phyloP scores from a whole-genome alignment of 2,329 filamentous ascomycete species.

The Chaetomiaceae sp. region DNA sequence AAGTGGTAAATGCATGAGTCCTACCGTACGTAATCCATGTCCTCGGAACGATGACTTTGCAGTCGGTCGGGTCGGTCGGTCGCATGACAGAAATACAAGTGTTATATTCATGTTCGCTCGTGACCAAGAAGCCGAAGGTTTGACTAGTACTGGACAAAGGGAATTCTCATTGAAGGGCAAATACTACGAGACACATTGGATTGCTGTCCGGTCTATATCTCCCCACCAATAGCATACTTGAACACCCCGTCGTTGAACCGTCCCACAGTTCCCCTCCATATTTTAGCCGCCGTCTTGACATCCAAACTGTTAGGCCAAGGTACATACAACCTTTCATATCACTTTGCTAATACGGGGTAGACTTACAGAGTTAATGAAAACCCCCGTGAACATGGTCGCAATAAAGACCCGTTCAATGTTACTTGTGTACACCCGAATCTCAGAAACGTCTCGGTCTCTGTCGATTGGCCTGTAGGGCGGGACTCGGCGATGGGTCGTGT shows the following conservation, averaged over 20 bases:
- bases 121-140: too few species aligned
- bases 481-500: not conserved
- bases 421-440: not conserved
- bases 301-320: too few species aligned
- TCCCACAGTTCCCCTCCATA: not conserved
- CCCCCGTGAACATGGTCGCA: slow-evolving; percentile 7
- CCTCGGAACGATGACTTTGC: too few species aligned
- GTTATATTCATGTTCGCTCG: too few species aligned
- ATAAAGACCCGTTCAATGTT: not conserved
- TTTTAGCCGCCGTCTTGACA: slow-evolving; percentile 3
- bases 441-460: not conserved
- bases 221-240: slow-evolving; percentile 1
- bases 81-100: too few species aligned
- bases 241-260: not conserved
- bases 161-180: too few species aligned
- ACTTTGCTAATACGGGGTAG: too few species aligned
- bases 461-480: slow-evolving; percentile 5
- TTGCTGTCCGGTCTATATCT: not conserved
- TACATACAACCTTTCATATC: not conserved
- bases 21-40: too few species aligned
- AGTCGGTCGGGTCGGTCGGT: too few species aligned
- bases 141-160: too few species aligned
- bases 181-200: too few species aligned
- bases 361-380: slow-evolving; percentile 2
- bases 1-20: too few species aligned